Evolutionary conservation across 2,329 filamentous ascomycete species (phyloP).

Genomic region (Rutstroemia sp.): DNA sequence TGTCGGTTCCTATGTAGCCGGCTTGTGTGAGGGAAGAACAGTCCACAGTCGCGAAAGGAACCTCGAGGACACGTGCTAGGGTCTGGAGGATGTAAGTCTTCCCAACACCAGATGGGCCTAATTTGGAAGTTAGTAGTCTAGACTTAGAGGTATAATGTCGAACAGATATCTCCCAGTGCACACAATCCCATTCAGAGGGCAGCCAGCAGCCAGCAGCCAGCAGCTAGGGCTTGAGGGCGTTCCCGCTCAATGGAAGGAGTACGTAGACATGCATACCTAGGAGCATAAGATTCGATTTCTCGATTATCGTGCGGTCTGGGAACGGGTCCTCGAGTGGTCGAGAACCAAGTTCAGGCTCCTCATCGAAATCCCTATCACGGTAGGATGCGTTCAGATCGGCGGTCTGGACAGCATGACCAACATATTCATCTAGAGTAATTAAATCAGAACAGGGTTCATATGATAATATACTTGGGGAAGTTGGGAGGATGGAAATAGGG

Average conservation of each 20-base stretch:
- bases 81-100: constrained; percentile 90
- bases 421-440: constrained; percentile 44
- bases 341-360: constrained; percentile 18
- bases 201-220: too few relatives aligned
- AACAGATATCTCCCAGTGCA: too few relatives aligned
- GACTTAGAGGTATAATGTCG: too few relatives aligned
- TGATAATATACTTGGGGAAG: background rate
- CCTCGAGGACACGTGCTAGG: constrained; percentile 83
- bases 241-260: too few relatives aligned
- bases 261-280: constrained; percentile 33
- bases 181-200: too few relatives aligned
- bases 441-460: constrained; percentile 28
- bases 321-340: constrained; percentile 10
- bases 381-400: constrained; percentile 21
- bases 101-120: constrained; percentile 84
- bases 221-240: too few relatives aligned
- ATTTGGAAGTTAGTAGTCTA: too few relatives aligned
- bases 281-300: constrained; percentile 91
- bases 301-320: constrained; percentile 42
- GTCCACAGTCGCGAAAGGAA: constrained; percentile 91
- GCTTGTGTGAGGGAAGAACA: constrained; percentile 95
- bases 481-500: background rate
- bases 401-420: constrained; percentile 35
- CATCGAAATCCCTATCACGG: constrained; percentile 5
- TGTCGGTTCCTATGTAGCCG: constrained; percentile 95